phyloP scores from a whole-genome alignment of 202 grass and related monocot genomes.

The Dendrocalamus latiflorus region DNA sequence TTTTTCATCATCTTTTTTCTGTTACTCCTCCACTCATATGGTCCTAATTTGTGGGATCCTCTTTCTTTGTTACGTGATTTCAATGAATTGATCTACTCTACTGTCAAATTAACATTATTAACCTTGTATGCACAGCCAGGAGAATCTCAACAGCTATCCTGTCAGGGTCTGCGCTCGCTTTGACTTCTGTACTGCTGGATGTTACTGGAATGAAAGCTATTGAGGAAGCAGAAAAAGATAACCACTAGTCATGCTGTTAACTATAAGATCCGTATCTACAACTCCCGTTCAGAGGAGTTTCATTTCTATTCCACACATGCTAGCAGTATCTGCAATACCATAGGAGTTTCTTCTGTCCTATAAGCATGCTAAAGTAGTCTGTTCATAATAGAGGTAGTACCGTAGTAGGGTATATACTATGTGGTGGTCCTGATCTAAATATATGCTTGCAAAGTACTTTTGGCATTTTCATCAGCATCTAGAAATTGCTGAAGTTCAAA shows the following conservation, averaged over 20 bases:
- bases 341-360: background rate
- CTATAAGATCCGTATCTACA: slow-evolving; percentile 13
- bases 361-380: background rate
- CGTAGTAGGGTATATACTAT: background rate
- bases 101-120: slow-evolving; percentile 7
- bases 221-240: slow-evolving; percentile 21
- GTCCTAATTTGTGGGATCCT: background rate
- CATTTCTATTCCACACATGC: background rate
- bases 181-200: slow-evolving; percentile 47
- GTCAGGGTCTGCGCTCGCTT: slow-evolving; percentile 39
- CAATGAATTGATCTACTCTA: background rate
- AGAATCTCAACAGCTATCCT: slow-evolving; percentile 26
- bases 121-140: slow-evolving; percentile 19
- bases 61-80: background rate
- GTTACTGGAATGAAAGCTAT: slow-evolving; percentile 41
- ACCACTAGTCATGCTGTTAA: slow-evolving; percentile 12
- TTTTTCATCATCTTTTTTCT: background rate
- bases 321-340: background rate
- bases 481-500: background rate
- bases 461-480: background rate
- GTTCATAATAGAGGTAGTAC: slow-evolving; percentile 10
- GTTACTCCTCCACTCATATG: background rate
- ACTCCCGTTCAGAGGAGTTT: background rate
- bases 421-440: background rate
- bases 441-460: background rate